Percentiles rank a stretch among this genome's conserved stretches.
These are phyloP conservation scores for Aspergillus ostianus DNA, from an alignment of 495 filamentous ascomycete genomes.

Conservation along the genomic window DNA sequence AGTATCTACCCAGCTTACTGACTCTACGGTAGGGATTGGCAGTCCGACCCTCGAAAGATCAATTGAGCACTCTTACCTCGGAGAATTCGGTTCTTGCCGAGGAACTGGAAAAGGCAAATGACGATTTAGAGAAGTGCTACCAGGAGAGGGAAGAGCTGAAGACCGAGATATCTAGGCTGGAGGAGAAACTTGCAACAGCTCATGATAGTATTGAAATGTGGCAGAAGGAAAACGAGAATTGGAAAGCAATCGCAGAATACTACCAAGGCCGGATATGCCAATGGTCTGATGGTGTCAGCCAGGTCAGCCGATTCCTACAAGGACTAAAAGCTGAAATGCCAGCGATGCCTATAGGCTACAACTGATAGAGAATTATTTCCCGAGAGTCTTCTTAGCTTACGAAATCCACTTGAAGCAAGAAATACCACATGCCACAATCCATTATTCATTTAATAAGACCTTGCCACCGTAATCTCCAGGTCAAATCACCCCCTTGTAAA, in stretches of 20 bases:
- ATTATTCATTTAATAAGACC: not conserved
- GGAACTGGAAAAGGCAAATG: not conserved
- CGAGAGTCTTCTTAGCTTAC: not conserved
- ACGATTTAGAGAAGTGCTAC: not conserved
- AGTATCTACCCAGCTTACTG: not conserved
- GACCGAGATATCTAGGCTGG: not conserved
- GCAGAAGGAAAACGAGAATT: not conserved
- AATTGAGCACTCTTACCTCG: not conserved
- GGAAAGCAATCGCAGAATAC: slow-evolving; percentile 2
- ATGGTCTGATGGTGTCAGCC: not conserved
- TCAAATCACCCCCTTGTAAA: not conserved
- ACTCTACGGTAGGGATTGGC: not conserved
- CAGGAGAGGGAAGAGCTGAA: not conserved
- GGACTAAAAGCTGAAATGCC: not conserved
- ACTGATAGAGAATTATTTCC: not conserved
- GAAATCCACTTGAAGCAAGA: not conserved
- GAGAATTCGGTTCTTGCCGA: not conserved
- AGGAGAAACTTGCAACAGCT: not conserved
- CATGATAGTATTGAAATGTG: not conserved
- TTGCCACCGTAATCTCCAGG: not conserved
- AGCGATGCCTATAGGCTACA: not conserved
- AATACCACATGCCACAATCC: too few relatives aligned
- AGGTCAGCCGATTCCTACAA: not conserved
- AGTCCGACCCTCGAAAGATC: not conserved
- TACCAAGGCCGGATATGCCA: not conserved